These are phyloP conservation scores for Taxillus chinensis DNA, from an alignment of 164 flowering plant species.

Conservation along the genomic window DNA sequence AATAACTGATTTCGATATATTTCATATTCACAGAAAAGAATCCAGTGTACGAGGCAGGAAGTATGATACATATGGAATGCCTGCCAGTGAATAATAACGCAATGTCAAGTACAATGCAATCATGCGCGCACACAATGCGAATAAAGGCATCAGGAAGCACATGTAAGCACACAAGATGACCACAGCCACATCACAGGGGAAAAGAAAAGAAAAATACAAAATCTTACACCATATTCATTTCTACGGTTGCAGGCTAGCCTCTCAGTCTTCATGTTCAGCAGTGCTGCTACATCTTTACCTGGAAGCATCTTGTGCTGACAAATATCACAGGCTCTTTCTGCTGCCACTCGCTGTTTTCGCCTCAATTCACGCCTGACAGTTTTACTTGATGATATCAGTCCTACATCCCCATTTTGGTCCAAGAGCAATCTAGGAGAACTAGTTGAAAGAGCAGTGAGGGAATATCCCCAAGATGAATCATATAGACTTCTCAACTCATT, in stretches of 20 bases:
- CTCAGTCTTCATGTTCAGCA: conserved; percentile 66
- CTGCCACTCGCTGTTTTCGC: conserved; percentile 49
- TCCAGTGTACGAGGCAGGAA: conserved; percentile 96
- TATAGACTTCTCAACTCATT: conserved; percentile 28
- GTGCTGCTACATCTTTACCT: conserved; percentile 82
- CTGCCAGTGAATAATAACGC: conserved; percentile 26
- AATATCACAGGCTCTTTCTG: conserved; percentile 70
- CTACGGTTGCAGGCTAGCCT: conserved; percentile 87
- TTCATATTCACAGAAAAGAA: conserved; percentile 71
- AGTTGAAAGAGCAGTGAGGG: conserved; percentile 16
- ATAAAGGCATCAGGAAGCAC: not conserved
- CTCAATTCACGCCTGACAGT: conserved; percentile 52
- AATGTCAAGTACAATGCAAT: not conserved
- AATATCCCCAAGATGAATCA: conserved; percentile 47
- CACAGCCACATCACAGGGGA: not conserved
- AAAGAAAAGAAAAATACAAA: not conserved
- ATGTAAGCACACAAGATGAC: not conserved
- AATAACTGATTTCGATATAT: conserved; percentile 19
- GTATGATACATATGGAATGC: conserved; percentile 83
- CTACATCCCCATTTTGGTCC: conserved; percentile 28
- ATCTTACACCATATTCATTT: conserved; percentile 68
- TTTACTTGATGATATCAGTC: conserved; percentile 36
- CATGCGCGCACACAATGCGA: not conserved
- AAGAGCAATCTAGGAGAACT: conserved; percentile 15
- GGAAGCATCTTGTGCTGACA: conserved; percentile 85